Evolutionary conservation across 768 basidiomycete species (phyloP).

Genomic region (Termitomyces sp.): DNA sequence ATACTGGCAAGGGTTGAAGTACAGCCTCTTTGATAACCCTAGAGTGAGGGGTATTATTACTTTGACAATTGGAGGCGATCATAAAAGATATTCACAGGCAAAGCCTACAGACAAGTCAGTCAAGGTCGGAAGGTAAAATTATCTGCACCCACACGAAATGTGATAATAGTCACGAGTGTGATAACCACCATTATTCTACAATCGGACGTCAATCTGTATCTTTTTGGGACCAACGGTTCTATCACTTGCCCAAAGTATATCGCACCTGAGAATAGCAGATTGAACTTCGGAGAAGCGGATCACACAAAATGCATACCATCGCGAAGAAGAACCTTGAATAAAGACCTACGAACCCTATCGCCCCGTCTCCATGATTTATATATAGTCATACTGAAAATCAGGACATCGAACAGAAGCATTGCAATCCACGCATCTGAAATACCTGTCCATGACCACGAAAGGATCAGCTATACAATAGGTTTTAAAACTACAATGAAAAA

Average conservation of each 20-base stretch:
- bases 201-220: background rate
- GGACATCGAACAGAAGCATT: slow-evolving; percentile 33
- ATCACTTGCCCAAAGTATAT: background rate
- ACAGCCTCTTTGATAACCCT: background rate
- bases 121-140: background rate
- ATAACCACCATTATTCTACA: background rate
- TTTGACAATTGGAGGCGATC: background rate
- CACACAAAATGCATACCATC: background rate
- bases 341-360: background rate
- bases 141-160: background rate
- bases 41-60: background rate
- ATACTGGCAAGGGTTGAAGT: background rate
- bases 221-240: too few species aligned
- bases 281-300: background rate
- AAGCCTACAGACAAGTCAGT: background rate
- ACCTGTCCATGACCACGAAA: slow-evolving; percentile 13
- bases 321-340: background rate
- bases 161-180: background rate
- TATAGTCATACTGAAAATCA: slow-evolving; percentile 36
- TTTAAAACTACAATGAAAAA: background rate
- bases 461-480: background rate
- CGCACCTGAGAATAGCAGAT: background rate
- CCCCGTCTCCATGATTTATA: slow-evolving; percentile 27
- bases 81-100: background rate
- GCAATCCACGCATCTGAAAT: slow-evolving; percentile 33